Conservation (phyloP, 805 yeast species). For the Candida vaughaniae region DNA sequence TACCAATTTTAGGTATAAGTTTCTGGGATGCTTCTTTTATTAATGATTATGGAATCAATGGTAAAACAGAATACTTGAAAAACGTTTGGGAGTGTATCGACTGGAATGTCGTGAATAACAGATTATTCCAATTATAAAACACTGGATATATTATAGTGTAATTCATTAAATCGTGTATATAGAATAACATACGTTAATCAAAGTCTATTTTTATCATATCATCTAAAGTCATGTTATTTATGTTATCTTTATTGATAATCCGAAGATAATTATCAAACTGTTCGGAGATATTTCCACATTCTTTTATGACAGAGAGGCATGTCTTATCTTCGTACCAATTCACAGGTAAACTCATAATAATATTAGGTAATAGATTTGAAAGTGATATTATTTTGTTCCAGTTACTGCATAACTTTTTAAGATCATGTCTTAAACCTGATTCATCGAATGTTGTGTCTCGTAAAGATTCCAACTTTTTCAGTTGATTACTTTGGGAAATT, state of each 20-base stretch:
- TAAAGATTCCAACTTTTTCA: not conserved
- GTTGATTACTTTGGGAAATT: not conserved
- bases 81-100: slow-evolving; percentile 77
- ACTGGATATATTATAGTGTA: too few relatives aligned
- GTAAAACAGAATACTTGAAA: slow-evolving; percentile 68
- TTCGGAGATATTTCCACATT: slow-evolving; percentile 25
- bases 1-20: slow-evolving; percentile 76
- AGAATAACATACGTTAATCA: not conserved
- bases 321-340: slow-evolving; percentile 37
- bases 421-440: slow-evolving; percentile 3
- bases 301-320: slow-evolving; percentile 24
- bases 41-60: slow-evolving; percentile 77
- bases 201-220: slow-evolving; percentile 21
- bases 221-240: slow-evolving; percentile 15
- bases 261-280: slow-evolving; percentile 18
- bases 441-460: not conserved
- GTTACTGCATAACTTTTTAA: slow-evolving; percentile 8
- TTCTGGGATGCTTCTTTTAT: slow-evolving; percentile 91
- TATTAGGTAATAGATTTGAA: slow-evolving; percentile 28
- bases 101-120: slow-evolving; percentile 71
- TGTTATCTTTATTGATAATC: slow-evolving; percentile 16
- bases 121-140: slow-evolving; percentile 44
- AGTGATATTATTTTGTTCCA: slow-evolving; percentile 8
- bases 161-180: slow-evolving; percentile 4
- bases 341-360: slow-evolving; percentile 32